These are phyloP conservation scores for Beauveria caledonica DNA, from an alignment of 2,329 filamentous ascomycete genomes.

Conservation along the genomic window DNA sequence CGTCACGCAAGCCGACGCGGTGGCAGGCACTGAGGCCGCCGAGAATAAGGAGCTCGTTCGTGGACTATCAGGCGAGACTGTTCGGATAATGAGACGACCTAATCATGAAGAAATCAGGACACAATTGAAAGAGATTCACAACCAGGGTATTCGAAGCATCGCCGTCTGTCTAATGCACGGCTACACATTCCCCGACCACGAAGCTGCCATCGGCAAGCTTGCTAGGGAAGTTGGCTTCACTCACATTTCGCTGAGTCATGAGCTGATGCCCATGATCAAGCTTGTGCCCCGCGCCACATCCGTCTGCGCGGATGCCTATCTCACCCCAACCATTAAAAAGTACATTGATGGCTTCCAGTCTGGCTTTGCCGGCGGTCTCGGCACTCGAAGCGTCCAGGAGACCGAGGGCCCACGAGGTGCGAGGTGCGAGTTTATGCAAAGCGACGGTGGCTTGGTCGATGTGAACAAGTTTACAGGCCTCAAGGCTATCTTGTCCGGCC, in stretches of 20 bases:
- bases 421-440: constrained; percentile 93
- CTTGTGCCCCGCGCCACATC: constrained; percentile 34
- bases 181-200: constrained; percentile 84
- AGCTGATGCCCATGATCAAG: constrained; percentile 38
- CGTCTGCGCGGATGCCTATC: constrained; percentile 36
- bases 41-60: constrained; percentile 52
- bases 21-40: constrained; percentile 39
- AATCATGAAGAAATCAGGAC: constrained; percentile 43
- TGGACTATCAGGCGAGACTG: constrained; percentile 61
- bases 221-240: constrained; percentile 66
- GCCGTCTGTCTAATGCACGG: constrained; percentile 89
- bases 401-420: constrained; percentile 59
- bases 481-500: constrained; percentile 78
- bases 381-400: constrained; percentile 63
- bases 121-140: constrained; percentile 56
- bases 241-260: constrained; percentile 57
- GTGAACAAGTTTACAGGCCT: constrained; percentile 77
- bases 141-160: constrained; percentile 66
- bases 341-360: constrained; percentile 65
- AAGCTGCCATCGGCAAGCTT: constrained; percentile 66
- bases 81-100: constrained; percentile 56
- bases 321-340: constrained; percentile 34
- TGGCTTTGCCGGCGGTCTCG: constrained; percentile 74
- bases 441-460: constrained; percentile 65
- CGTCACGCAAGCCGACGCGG: constrained; percentile 44